Conservation (phyloP, 2,329 filamentous ascomycete species). For the Fusarium graminum region DNA sequence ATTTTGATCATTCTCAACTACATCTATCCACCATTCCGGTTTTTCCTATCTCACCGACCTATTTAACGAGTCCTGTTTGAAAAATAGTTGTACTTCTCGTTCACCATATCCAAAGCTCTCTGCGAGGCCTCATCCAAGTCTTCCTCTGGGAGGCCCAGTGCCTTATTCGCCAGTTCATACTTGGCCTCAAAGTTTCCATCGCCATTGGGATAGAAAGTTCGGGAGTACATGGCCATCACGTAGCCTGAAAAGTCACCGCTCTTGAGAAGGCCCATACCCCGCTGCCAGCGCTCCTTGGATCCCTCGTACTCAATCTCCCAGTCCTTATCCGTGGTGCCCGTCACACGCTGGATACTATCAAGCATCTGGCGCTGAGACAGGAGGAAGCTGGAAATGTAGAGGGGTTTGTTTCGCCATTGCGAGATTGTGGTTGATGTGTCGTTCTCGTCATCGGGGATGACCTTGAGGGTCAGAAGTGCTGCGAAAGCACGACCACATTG, state of each 20-base stretch:
- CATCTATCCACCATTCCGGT: fast-evolving
- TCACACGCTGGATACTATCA: conserved; percentile 69
- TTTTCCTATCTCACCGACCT: not conserved
- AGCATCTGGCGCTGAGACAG: conserved; percentile 75
- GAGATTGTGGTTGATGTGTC: conserved; percentile 52
- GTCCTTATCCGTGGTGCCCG: conserved; percentile 67
- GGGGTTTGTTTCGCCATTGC: conserved; percentile 57
- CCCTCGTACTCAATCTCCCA: conserved; percentile 61
- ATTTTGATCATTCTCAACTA: not conserved
- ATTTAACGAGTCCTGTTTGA: conserved; percentile 24
- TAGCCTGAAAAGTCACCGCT: conserved; percentile 59
- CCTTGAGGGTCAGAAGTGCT: conserved; percentile 60
- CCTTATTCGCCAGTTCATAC: conserved; percentile 59
- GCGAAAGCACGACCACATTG: conserved; percentile 70
- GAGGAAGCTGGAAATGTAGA: conserved; percentile 68
- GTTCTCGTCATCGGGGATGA: conserved; percentile 57
- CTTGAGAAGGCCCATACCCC: conserved; percentile 61
- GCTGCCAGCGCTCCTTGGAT: conserved; percentile 61
- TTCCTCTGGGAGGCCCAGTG: conserved; percentile 70
- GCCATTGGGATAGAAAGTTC: conserved; percentile 63
- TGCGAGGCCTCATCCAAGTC: conserved; percentile 69
- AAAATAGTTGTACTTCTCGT: conserved; percentile 43
- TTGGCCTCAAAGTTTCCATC: conserved; percentile 59
- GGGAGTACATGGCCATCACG: conserved; percentile 65
- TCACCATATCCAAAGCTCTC: conserved; percentile 59